Evolutionary conservation across 352 stramenopile genomes (phyloP).

Genomic region (Phytopythium vexans): DNA sequence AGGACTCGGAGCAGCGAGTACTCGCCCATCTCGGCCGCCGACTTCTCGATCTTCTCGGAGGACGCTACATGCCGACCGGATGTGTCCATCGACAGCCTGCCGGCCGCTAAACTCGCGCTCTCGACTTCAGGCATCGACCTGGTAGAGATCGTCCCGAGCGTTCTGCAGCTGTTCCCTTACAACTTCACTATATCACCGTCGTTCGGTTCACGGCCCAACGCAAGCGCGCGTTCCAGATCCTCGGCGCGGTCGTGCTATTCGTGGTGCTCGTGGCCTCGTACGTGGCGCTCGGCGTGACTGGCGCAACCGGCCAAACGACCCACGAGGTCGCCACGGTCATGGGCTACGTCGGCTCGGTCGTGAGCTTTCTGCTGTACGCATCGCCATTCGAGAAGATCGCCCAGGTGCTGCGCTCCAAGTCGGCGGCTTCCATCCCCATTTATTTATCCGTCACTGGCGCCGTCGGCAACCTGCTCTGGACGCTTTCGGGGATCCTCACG

Average conservation of each 20-base stretch:
- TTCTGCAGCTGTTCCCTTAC: constrained; percentile 19
- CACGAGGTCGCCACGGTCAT: constrained; percentile 13
- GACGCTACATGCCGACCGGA: constrained; percentile 15
- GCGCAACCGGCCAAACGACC: constrained; percentile 9
- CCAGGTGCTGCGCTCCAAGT: constrained; percentile 28
- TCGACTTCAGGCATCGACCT: constrained; percentile 12
- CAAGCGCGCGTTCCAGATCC: constrained; percentile 22
- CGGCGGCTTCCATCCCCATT: constrained; percentile 25
- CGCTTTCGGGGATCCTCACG: constrained; percentile 18
- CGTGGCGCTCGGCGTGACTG: constrained; percentile 17
- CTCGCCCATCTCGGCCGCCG: constrained; percentile 10
- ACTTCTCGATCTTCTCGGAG: constrained; percentile 15
- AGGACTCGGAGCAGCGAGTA: constrained; percentile 6
- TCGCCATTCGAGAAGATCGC: constrained; percentile 37
- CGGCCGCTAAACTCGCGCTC: constrained; percentile 11
- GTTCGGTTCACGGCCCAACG: constrained; percentile 24
- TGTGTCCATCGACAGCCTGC: constrained; percentile 5
- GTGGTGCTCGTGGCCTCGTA: constrained; percentile 15
- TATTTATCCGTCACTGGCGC: constrained; percentile 21
- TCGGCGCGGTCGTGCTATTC: constrained; percentile 19
- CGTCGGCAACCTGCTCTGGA: constrained; percentile 30
- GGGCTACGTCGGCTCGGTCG: constrained; percentile 29
- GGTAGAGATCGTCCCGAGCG: constrained; percentile 17
- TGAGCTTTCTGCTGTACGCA: constrained; percentile 26
- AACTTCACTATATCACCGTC: constrained; percentile 17